These are phyloP conservation scores for Flaveria brownii DNA, from an alignment of 129 eudicot species.

Conservation along the genomic window DNA sequence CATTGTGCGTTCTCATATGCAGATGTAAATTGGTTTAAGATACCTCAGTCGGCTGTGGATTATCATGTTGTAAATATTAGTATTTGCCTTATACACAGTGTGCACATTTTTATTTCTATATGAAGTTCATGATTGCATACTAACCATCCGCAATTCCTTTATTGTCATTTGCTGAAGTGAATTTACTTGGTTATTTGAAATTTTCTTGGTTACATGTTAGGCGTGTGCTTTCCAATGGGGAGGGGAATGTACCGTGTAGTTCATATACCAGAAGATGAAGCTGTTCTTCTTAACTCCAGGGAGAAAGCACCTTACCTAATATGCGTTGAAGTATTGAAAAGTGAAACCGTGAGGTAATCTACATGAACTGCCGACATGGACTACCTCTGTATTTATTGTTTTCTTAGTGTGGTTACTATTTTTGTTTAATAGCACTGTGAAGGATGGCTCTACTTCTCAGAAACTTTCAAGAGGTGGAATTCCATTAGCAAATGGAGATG, in stretches of 20 bases:
- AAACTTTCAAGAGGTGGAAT: constrained; percentile 92
- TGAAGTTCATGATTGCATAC: constrained; percentile 4
- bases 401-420: constrained; percentile 4
- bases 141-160: constrained; percentile 9
- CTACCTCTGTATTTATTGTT: neutral
- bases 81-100: neutral
- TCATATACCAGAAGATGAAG: constrained; percentile 98
- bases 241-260: constrained; percentile 92
- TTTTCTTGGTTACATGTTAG: constrained; percentile 39
- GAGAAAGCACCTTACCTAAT: constrained; percentile 97
- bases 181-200: constrained; percentile 14
- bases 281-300: constrained; percentile 91
- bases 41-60: neutral
- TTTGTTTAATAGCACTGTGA: constrained; percentile 50
- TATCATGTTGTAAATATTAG: constrained; percentile 5
- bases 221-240: constrained; percentile 96
- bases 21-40: constrained; percentile 1
- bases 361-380: neutral
- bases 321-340: constrained; percentile 85
- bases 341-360: constrained; percentile 77
- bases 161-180: constrained; percentile 13
- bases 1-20: neutral
- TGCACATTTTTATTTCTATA: neutral
- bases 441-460: constrained; percentile 65
- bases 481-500: constrained; percentile 97